Percentiles rank a stretch among this genome's conserved stretches.
Conservation (phyloP, 768 basidiomycete species). For the Rickenella mellea region DNA sequence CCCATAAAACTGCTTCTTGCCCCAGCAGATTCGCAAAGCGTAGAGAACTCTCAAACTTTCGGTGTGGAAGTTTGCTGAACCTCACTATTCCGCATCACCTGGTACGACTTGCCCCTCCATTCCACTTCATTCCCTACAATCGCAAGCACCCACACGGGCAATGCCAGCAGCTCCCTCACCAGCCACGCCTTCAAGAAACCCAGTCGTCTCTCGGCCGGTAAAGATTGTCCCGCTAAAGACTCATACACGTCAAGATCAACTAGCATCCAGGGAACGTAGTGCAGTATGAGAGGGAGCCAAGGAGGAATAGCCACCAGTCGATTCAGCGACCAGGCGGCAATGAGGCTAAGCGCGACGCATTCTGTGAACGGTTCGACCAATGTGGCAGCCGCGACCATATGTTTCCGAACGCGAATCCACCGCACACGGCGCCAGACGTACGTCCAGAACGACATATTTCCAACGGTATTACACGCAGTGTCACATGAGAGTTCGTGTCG, state of each 20-base stretch:
- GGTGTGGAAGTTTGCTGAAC: conserved; percentile 31
- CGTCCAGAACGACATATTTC: conserved; percentile 74
- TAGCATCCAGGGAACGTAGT: conserved; percentile 61
- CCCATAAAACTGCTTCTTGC: no score
- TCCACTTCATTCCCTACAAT: conserved; percentile 73
- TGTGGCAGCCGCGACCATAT: conserved; percentile 84
- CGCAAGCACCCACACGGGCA: conserved; percentile 84
- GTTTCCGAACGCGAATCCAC: conserved; percentile 95
- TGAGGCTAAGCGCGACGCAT: conserved; percentile 57
- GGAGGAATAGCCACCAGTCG: conserved; percentile 40
- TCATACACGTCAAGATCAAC: conserved; percentile 79
- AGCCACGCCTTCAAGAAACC: conserved; percentile 73
- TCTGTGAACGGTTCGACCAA: conserved; percentile 91
- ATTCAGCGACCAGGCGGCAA: conserved; percentile 47
- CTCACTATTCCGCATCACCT: conserved; percentile 66
- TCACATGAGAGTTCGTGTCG: conserved; percentile 89
- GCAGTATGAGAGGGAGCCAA: conserved; percentile 47
- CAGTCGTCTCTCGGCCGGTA: conserved; percentile 38
- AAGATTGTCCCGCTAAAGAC: conserved; percentile 60
- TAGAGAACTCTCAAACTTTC: not conserved
- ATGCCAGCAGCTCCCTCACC: conserved; percentile 67
- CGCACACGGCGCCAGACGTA: conserved; percentile 86
- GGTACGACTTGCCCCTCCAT: conserved; percentile 83
- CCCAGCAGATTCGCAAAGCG: no score
- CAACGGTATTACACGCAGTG: conserved; percentile 81